A percentile compares a stretch with the other conserved stretches of the same genome.
Evolutionary conservation across 176 grass and related monocot genomes (phyloP).

Genomic region (Rhynchospora breviuscula): DNA sequence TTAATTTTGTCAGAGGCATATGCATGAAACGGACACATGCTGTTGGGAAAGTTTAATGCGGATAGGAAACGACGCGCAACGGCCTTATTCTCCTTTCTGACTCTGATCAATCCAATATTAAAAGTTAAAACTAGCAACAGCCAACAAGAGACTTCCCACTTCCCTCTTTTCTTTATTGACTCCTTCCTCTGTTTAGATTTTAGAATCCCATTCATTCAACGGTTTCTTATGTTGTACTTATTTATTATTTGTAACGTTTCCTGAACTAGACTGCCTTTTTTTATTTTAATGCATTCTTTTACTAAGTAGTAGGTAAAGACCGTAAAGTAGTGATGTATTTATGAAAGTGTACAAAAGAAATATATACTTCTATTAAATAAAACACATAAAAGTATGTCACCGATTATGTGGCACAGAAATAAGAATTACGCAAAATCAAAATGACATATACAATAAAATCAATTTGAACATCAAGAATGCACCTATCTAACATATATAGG

Average conservation of each 20-base stretch:
- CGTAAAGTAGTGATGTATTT: no score
- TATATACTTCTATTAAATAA: no score
- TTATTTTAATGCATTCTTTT: background rate
- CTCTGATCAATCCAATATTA: background rate
- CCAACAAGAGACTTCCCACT: background rate
- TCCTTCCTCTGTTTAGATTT: background rate
- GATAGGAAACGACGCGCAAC: slow-evolving; percentile 22
- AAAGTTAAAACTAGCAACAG: background rate
- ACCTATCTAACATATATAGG: no score
- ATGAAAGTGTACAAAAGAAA: no score
- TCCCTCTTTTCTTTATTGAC: slow-evolving; percentile 3
- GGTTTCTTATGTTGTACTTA: background rate
- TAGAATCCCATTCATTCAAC: background rate
- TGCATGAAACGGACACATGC: slow-evolving; percentile 10
- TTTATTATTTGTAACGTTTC: background rate
- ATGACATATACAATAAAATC: no score
- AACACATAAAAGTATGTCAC: no score
- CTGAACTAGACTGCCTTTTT: background rate
- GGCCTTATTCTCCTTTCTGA: slow-evolving; percentile 5
- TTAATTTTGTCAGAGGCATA: slow-evolving; percentile 2
- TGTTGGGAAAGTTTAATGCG: background rate
- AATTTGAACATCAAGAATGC: no score
- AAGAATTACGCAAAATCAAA: no score
- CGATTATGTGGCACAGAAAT: no score
- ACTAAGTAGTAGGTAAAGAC: no score